Base-by-base conservation (phyloP, 1,284 basidiomycete species). In the Coniferiporia sulphurascens region DNA sequence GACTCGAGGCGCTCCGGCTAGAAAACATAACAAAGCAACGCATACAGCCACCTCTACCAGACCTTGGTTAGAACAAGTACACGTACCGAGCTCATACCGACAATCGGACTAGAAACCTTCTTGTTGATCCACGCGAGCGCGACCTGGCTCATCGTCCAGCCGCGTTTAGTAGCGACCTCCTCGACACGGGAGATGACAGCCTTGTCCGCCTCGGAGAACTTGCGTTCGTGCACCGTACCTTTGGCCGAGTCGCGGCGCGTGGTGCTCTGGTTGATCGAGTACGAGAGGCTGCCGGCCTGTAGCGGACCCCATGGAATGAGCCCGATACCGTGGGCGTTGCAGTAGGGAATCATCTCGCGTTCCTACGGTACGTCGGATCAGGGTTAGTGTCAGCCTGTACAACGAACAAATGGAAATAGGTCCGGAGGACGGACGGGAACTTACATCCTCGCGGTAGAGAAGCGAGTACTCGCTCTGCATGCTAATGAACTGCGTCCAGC, bases 311-410 rank as follows among this genome's bases (percentile, higher is more conserved):
- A 80, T 0, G 75, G 71, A 10, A 81, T 74, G 43, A 81, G 63
- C 0, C 78, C 76, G 50, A 80, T 78, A 21, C 78, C 80, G 13
- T 78, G 69, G 60, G 70, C 73, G 5, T 75, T 71, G 67, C 77
- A 80, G 67, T 77, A 82, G 1, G 71, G 69, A 15, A 77, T 65
- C 75, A 81, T 77, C 62, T 80, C 79, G 0, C 71, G 67, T 59
- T 83, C 80, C 76, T 79, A 36, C 19, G n/a, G 22, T 46, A 21
- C 19, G 17, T 46, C 32, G n/a, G 10, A 5, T 50, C 4, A 73
- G 73, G 36, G 71, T 70, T 72, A 27, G 32, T 22, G 36, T 21
- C 36, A 43, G 19, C 4, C 19, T 21, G 8, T 27, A 56, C 21
- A 19, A 17, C 4, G n/a, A 56, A 22, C 12, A 35, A 76, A 74